Evolutionary conservation across 2,329 filamentous ascomycete genomes (phyloP).

Genomic region (Ophiosphaerella narmari): DNA sequence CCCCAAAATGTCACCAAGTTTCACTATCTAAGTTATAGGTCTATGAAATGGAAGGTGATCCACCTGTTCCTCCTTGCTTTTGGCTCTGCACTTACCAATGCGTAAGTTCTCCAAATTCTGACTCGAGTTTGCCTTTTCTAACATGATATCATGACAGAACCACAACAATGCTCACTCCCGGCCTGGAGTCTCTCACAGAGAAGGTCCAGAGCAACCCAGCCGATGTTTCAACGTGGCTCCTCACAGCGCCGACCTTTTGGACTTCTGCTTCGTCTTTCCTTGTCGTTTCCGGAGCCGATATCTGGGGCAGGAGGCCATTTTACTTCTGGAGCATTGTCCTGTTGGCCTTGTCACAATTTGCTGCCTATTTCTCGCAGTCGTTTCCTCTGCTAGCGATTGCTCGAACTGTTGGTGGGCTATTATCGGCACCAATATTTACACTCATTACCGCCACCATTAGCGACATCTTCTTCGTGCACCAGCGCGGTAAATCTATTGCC

Average conservation of each 20-base stretch:
- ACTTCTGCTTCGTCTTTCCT: conserved; percentile 16
- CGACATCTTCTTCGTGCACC: conserved; percentile 18
- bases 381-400: conserved; percentile 11
- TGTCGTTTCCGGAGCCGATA: conserved; percentile 11
- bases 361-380: conserved; percentile 9
- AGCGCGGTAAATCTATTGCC: conserved; percentile 16
- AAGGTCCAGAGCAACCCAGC: conserved; percentile 11
- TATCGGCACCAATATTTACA: conserved; percentile 16
- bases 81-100: conserved; percentile 16
- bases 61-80: conserved; percentile 14
- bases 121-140: background rate
- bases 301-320: conserved; percentile 15
- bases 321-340: conserved; percentile 14
- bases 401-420: conserved; percentile 13
- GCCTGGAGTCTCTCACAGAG: conserved; percentile 10
- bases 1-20: background rate
- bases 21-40: background rate
- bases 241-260: conserved; percentile 19
- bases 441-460: conserved; percentile 15
- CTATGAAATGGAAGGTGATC: conserved; percentile 10
- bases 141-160: background rate
- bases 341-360: conserved; percentile 11
- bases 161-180: conserved; percentile 17
- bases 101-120: conserved; percentile 5
- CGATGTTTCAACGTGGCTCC: conserved; percentile 14